A percentile compares a stretch with the other conserved stretches of the same genome.
phyloP scores from a whole-genome alignment of 2,329 filamentous ascomycete genomes.

The Aureobasidium sp. region DNA sequence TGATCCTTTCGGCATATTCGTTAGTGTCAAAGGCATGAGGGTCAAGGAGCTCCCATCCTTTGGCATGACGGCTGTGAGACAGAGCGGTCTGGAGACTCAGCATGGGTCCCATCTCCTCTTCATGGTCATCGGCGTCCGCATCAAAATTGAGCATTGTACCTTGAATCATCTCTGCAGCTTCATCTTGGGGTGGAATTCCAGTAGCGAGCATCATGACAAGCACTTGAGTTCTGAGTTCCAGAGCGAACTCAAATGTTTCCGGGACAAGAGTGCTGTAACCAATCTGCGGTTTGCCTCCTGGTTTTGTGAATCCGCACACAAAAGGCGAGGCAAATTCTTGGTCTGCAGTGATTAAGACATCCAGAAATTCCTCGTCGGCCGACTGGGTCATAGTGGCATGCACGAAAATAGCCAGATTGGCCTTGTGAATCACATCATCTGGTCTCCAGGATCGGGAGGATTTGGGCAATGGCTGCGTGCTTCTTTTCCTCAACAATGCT shows the following conservation, averaged over 20 bases:
- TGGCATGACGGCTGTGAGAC: background rate
- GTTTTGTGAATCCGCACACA: slow-evolving; percentile 16
- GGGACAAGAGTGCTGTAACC: slow-evolving; percentile 34
- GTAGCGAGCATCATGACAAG: slow-evolving; percentile 19
- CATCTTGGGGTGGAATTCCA: slow-evolving; percentile 22
- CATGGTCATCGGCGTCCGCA: background rate
- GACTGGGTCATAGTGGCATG: slow-evolving; percentile 25
- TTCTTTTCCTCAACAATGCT: slow-evolving; percentile 28
- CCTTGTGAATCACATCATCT: slow-evolving; percentile 34
- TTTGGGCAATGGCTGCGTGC: slow-evolving; percentile 17
- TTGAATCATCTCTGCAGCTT: background rate
- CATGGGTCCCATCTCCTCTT: background rate
- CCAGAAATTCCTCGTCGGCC: slow-evolving; percentile 22
- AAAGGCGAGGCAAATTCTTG: slow-evolving; percentile 27
- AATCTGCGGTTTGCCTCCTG: background rate
- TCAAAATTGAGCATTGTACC: background rate
- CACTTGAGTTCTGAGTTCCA: slow-evolving; percentile 47
- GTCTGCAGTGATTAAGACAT: slow-evolving; percentile 26
- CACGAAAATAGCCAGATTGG: slow-evolving; percentile 36
- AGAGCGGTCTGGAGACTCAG: background rate
- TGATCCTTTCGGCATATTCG: background rate
- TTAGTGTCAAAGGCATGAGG: background rate
- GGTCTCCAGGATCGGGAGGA: slow-evolving; percentile 25
- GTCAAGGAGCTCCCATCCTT: background rate
- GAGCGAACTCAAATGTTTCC: slow-evolving; percentile 39